These are phyloP conservation scores for Ascoidea tarda DNA, from an alignment of 805 yeast species.

Conservation along the genomic window DNA sequence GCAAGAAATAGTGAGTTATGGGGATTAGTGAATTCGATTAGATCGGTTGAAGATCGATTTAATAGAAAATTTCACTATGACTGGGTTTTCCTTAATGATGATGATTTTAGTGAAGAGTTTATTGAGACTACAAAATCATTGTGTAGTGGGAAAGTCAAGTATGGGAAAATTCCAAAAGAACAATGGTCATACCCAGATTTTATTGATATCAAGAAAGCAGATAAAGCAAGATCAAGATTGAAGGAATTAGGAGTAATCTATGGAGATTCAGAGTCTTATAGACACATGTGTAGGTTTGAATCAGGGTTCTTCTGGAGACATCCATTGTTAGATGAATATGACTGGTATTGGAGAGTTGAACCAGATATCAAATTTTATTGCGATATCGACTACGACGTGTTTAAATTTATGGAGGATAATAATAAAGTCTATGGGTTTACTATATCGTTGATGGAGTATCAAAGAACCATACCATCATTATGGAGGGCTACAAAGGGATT, in stretches of 20 bases:
- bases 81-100: constrained; percentile 88
- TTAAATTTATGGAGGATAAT: constrained; percentile 54
- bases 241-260: constrained; percentile 41
- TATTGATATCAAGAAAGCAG: constrained; percentile 65
- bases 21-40: too few species aligned
- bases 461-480: constrained; percentile 42
- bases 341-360: constrained; percentile 72
- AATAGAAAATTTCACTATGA: constrained; percentile 67
- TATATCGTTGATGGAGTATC: constrained; percentile 53
- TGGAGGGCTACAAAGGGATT: constrained; percentile 61
- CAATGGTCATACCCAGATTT: constrained; percentile 83
- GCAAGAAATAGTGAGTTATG: too few species aligned
- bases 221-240: constrained; percentile 45
- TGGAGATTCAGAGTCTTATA: constrained; percentile 62
- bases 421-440: constrained; percentile 63
- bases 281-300: constrained; percentile 87
- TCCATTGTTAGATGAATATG: constrained; percentile 44
- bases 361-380: constrained; percentile 57
- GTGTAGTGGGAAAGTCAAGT: constrained; percentile 55
- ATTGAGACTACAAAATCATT: constrained; percentile 34
- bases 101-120: constrained; percentile 60
- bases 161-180: constrained; percentile 58
- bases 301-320: constrained; percentile 65
- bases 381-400: constrained; percentile 61
- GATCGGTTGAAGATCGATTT: constrained; percentile 57